Base-by-base conservation (phyloP, 768 basidiomycete genomes). In the Suillus luteus region DNA sequence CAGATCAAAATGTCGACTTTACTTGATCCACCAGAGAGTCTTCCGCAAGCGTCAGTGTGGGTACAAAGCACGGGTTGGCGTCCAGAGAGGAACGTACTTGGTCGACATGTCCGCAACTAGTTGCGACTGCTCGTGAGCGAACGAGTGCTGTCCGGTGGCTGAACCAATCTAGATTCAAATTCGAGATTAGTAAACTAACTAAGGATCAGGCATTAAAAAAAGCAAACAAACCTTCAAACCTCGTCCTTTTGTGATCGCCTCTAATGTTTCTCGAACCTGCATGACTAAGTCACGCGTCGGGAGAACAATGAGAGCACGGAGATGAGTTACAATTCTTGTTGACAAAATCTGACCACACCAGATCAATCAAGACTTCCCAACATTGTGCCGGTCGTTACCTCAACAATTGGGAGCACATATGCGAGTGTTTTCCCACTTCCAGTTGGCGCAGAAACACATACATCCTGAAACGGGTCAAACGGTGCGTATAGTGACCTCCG, bases 401-500 rank as follows among this genome's bases (percentile, higher is more conserved):
- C 94, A 37, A 97, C 82, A 61, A 98, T 91, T 1, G 97, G 97
- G 40, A 99, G 78, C 1, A 89, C 92, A 77, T 99, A 99, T n/a
- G 94, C 92, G 35, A 99, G 82, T 0, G 96, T 99, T 76, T 99
- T 99, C 0, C 97, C 97, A 68, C 95, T 97, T 27, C 97, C 97
- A 0, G 97, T 99, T 0, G 97, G 97, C 1, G 97, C 97, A 9
- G 95, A 97, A 14, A 96, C 92, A 68, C 95, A 96, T 14, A 95
- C 83, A 76, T 99, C 97, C 33, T 82, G 82, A 33, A 88, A 88
- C 41, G 85, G 82, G 62, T 83, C 72, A 68, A 85, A 88, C 0
- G 92, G 88, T 49, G 82, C 78, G 70, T 93, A 93, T 11, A 95
- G 75, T 1, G 79, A 74, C 58, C 79, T 73, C 46, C 82, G 73